Base-by-base conservation (phyloP, 805 yeast species). In the Metschnikowia lochheadii region DNA sequence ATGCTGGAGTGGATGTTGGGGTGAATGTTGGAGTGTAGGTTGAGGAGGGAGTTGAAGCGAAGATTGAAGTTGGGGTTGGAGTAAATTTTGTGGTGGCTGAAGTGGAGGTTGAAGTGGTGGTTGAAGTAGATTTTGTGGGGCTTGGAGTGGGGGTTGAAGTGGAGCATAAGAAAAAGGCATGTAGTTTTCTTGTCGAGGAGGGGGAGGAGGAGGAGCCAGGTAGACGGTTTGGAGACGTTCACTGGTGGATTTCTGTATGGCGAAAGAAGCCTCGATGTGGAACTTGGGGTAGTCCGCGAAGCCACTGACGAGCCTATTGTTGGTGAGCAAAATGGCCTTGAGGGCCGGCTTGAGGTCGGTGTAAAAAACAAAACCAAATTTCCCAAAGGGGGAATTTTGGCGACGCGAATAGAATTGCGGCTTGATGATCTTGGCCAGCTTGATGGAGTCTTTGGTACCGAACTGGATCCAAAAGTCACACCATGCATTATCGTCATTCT, bases 301-400 rank as follows among this genome's bases (percentile, higher is more conserved):
- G 11, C 46, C 46, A 18, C 50, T 41, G 37, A 77, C 63, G 6
- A 65, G 56, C 41, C 66, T 64, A 33, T 80, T 81, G 61, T 82
- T 79, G 36, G 85, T 75, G 49, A 72, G 66, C 18, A 76, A 67
- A 36, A 86, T 83, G 37, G 92, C 89, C 20, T 66, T 64, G 40
- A 82, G 72, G 2, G 95, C 90, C 69, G 80, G 79, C 10, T 73
- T 74, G 43, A 80, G 78, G 49, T 73, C 68, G 46, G 77, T 70
- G 61, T 76, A 87, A 54, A 86, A 84, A 15, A 87, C 78, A 66
- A 87, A 87, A 7, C 92, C 94, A 34, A 55, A 53, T 44, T 49
- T 56, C n/a, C 59, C 60, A 14, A 40, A 44, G 3, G 57, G 34
- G 13, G 46, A 52, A 36, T 52, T 56, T 7, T 48, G 40, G 14